Evolutionary conservation across 805 yeast species (phyloP), one percentile per base, ranked within the genome.

Genomic region (Saccharomycopsis sp.): DNA sequence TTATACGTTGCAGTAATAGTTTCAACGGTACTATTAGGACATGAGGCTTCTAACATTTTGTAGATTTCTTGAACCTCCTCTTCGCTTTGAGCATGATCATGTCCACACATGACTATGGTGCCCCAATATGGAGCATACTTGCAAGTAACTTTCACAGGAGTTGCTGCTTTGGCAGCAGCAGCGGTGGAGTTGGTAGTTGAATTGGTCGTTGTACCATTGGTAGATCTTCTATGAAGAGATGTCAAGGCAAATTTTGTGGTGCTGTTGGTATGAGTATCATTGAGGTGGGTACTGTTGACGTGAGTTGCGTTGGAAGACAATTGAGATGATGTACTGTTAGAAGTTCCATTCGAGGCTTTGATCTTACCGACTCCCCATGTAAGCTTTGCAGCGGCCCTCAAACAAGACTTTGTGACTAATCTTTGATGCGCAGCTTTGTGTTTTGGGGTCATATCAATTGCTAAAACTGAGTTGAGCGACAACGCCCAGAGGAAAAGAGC

Each of bases 1-100:
- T 57, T 34, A 23, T 57, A 59, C 18, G 48, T 44, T 16, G 48
- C 48, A 12, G 8, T 20, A 12, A 44, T 44, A 16, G 48, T 16
- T n/a, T 12, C 48, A 12, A 12, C 21, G 7, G 48, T 44, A 44
- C 21, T 16, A 18, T 44, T 44, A 7, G 7, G 8, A 44, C 48
- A 44, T 12, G 48, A 44, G 16, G 48, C 48, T 20, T 16, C 21
- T 12, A 44, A 18, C 12, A 18, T 4, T 44, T 4, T 44, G 12
- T 5, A 5, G 21, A 44, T 44, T 16, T n/a, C 48, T 44, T 44
- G 48, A 7, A 44, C 8, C 18, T 44, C 48, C 18, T 5, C 21
- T 7, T n/a, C 48, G 16, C 12, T 44, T 18, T 4, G 8, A 5
- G 48, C 48, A 16, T 44, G 48, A 4, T 4, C 48, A 20, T 44